A percentile compares a stretch with the other conserved stretches of the same genome.
Conservation (phyloP, 495 filamentous ascomycete species). For the Penicillium antarcticum region DNA sequence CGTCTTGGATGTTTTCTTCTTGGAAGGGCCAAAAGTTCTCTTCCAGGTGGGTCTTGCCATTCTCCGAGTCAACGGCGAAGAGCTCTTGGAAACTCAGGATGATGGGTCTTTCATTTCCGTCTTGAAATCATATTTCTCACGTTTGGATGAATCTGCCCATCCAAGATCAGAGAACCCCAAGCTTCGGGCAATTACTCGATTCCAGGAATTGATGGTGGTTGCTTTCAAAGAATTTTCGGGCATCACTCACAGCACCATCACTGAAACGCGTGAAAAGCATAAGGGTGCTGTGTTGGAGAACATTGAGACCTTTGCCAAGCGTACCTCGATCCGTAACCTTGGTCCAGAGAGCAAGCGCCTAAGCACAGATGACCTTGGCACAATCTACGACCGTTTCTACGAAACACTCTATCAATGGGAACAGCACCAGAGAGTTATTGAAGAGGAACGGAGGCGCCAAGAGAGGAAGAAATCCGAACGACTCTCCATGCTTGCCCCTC, state of each 20-base stretch:
- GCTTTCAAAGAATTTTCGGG: conserved; percentile 96
- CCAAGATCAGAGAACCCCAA: conserved; percentile 93
- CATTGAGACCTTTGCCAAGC: conserved; percentile 95
- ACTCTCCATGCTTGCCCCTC: conserved; percentile 38
- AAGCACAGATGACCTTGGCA: conserved; percentile 77
- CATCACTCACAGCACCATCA: conserved; percentile 89
- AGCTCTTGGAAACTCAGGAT: conserved; percentile 90
- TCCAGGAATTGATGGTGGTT: conserved; percentile 98
- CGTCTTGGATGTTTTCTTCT: conserved; percentile 95
- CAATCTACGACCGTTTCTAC: conserved; percentile 92
- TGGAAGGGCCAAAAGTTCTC: conserved; percentile 94
- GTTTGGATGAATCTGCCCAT: conserved; percentile 92
- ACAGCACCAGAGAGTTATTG: conserved; percentile 71
- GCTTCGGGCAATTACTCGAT: conserved; percentile 84
- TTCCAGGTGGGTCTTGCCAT: conserved; percentile 97
- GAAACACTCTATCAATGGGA: conserved; percentile 85
- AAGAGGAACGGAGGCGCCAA: conserved; percentile 64
- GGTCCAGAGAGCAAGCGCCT: conserved; percentile 92
- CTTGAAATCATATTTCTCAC: conserved; percentile 89
- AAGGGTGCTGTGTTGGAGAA: conserved; percentile 89
- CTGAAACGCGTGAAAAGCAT: conserved; percentile 83
- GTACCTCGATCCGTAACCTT: conserved; percentile 92
- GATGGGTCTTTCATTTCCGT: conserved; percentile 97
- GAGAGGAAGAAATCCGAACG: conserved; percentile 54
- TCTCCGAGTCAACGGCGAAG: conserved; percentile 95